These are phyloP conservation scores for Aphanomyces euteiches DNA, from an alignment of 352 stramenopile genomes.

Conservation along the genomic window DNA sequence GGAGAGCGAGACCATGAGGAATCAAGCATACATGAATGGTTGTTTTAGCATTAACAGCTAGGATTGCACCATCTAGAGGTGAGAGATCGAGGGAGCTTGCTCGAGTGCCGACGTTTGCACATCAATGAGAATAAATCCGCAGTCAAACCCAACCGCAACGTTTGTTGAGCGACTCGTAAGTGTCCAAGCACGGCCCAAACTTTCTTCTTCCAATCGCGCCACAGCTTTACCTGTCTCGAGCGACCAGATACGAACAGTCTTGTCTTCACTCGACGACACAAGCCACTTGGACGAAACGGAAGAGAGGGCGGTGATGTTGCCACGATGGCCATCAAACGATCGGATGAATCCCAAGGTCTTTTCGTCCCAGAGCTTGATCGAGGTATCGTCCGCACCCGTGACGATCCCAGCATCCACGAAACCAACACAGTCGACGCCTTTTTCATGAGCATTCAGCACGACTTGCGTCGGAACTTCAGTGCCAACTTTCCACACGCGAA, in stretches of 20 bases:
- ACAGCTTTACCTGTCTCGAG: slow-evolving; percentile 84
- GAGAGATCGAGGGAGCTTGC: no score
- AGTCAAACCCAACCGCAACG: slow-evolving; percentile 75
- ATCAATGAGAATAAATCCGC: slow-evolving; percentile 35
- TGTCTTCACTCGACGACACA: slow-evolving; percentile 87
- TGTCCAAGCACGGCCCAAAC: slow-evolving; percentile 88
- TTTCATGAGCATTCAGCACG: slow-evolving; percentile 63
- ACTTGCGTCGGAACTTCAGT: slow-evolving; percentile 66
- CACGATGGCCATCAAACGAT: slow-evolving; percentile 89
- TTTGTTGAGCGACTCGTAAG: slow-evolving; percentile 42
- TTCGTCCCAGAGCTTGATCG: slow-evolving; percentile 94
- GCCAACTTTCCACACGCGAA: slow-evolving; percentile 83
- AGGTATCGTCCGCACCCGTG: slow-evolving; percentile 84
- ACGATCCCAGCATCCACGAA: slow-evolving; percentile 93
- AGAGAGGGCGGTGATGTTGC: slow-evolving; percentile 93
- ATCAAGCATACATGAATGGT: no score
- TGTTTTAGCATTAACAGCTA: no score
- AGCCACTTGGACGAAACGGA: slow-evolving; percentile 76
- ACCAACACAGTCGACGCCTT: slow-evolving; percentile 92
- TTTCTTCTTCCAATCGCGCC: slow-evolving; percentile 76
- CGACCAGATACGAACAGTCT: slow-evolving; percentile 69
- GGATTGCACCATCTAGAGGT: no score
- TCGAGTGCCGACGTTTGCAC: not conserved
- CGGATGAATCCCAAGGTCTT: slow-evolving; percentile 90
- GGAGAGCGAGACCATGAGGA: no score